Conservation (phyloP, 1,284 basidiomycete species). For the Pseudozyma flocculosa region DNA sequence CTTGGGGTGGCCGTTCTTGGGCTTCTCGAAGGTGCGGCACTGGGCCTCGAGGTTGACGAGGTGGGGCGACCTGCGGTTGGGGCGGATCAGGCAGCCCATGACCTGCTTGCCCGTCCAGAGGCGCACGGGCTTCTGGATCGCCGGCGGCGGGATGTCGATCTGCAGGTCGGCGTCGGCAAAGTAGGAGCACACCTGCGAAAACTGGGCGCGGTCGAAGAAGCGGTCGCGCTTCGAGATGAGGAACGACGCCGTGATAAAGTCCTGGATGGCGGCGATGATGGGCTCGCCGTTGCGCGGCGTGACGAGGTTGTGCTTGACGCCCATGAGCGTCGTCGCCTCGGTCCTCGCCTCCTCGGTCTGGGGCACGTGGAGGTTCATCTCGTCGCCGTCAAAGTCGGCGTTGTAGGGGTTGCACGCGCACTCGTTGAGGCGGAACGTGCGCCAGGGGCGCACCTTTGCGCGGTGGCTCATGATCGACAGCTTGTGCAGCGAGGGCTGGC, state of each 20-base stretch:
- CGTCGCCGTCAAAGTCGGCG: conserved; percentile 99
- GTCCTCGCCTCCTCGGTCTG: conserved; percentile 98
- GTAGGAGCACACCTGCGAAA: conserved; percentile 95
- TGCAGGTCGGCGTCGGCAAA: conserved; percentile 86
- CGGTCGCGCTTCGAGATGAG: conserved; percentile 88
- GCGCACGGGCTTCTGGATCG: conserved; percentile 86
- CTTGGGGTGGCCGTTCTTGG: conserved; percentile 64
- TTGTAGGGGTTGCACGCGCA: conserved; percentile 99
- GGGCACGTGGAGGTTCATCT: conserved; percentile 98
- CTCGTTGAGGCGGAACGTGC: conserved; percentile 95
- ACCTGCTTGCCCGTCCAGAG: conserved; percentile 99
- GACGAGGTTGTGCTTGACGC: conserved; percentile 93
- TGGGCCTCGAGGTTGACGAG: conserved; percentile 92
- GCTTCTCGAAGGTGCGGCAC: conserved; percentile 89
- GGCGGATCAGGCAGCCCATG: conserved; percentile 93
- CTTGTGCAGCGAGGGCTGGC: conserved; percentile 90
- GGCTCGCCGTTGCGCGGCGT: conserved; percentile 61
- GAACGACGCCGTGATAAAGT: conserved; percentile 69
- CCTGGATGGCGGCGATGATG: conserved; percentile 57
- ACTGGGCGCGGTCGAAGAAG: conserved; percentile 91
- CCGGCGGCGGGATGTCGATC: conserved; percentile 92
- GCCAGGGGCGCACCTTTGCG: conserved; percentile 92
- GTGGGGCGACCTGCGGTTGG: conserved; percentile 75
- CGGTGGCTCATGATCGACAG: conserved; percentile 90
- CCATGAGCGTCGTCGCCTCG: conserved; percentile 97